These are phyloP conservation scores for Symbiodinium natans DNA, from an alignment of 73 alveolate species.

Conservation along the genomic window DNA sequence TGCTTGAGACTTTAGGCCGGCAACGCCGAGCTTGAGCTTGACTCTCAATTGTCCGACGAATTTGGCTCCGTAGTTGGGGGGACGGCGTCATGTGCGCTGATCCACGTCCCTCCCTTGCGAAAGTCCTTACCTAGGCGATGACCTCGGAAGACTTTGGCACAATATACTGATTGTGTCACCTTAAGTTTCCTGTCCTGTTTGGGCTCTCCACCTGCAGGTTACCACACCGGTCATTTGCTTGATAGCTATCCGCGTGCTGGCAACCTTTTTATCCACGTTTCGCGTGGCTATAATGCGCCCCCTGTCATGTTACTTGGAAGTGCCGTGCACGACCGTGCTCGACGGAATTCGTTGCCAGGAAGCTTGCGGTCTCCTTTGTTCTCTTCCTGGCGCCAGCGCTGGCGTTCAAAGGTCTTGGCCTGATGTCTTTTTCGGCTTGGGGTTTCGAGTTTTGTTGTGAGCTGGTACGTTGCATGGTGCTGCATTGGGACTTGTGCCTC, in stretches of 20 bases:
- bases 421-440: not conserved
- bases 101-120: not conserved
- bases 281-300: not conserved
- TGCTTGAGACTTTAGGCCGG: no score
- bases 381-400: conserved; percentile 4
- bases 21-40: no score
- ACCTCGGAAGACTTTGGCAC: not conserved
- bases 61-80: not conserved
- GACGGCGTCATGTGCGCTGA: conserved; percentile 27
- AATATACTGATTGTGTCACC: not conserved
- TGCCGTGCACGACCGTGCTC: no score
- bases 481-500: no score
- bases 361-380: not conserved
- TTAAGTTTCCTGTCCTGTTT: not conserved
- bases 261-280: not conserved
- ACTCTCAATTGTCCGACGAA: not conserved
- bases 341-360: not conserved
- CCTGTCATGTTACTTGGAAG: not conserved
- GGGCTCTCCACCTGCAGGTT: no score
- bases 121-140: not conserved
- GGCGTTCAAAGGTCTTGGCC: not conserved
- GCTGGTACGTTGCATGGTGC: no score
- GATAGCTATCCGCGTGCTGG: not conserved
- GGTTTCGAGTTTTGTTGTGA: no score
- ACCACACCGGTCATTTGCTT: not conserved